Percentiles rank a stretch among this genome's conserved stretches.
phyloP scores from a whole-genome alignment of 768 basidiomycete species.

The Galerina sulciceps region DNA sequence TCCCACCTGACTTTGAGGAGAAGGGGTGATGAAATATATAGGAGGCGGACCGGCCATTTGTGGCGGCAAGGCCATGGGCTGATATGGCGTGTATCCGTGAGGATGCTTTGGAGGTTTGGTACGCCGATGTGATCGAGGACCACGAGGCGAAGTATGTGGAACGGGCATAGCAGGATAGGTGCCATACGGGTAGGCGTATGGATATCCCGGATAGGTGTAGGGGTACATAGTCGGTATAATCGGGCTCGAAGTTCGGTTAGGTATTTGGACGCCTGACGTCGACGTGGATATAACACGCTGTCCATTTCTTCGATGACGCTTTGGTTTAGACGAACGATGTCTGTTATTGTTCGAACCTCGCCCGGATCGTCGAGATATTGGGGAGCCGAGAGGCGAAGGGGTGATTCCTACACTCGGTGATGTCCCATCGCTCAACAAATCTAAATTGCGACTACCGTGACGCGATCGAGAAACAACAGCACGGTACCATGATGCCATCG shows the following conservation, averaged over 20 bases:
- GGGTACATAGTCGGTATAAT: constrained; percentile 25
- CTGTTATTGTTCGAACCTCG: constrained; percentile 15
- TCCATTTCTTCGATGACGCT: constrained; percentile 19
- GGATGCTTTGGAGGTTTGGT: constrained; percentile 14
- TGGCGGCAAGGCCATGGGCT: constrained; percentile 28
- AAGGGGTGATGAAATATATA: constrained; percentile 24
- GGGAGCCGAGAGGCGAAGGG: constrained; percentile 21
- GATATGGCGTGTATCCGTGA: constrained; percentile 22
- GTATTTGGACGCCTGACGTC: constrained; percentile 13
- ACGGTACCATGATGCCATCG: constrained; percentile 30
- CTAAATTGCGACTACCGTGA: constrained; percentile 19
- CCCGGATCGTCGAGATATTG: constrained; percentile 19
- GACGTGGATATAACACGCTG: constrained; percentile 17
- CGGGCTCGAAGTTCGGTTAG: constrained; percentile 20
- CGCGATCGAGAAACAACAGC: constrained; percentile 25
- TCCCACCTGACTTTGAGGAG: constrained; percentile 24
- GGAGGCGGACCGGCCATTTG: constrained; percentile 10
- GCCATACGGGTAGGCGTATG: constrained; percentile 19
- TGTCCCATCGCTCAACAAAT: constrained; percentile 22
- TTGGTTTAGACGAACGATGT: constrained; percentile 19
- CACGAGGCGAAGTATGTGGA: constrained; percentile 16
- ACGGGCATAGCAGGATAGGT: constrained; percentile 15
- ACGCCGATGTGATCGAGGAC: constrained; percentile 20
- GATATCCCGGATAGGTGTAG: constrained; percentile 25
- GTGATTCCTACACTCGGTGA: constrained; percentile 16